Conservation (phyloP, 805 yeast species). For the Metschnikowia kunwiensis region DNA sequence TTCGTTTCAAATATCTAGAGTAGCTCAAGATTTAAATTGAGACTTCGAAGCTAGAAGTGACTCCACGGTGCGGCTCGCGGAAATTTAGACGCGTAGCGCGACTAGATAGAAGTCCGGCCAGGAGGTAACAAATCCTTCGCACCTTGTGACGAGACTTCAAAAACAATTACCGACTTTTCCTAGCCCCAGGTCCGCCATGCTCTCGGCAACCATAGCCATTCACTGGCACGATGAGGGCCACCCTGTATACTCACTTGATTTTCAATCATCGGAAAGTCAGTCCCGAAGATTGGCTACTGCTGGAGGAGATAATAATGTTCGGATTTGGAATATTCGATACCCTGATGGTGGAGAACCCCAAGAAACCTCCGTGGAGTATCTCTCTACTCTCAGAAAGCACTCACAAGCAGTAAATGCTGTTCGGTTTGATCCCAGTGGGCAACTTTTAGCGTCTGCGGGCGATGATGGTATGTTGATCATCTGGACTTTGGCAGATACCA, state of each 20-base stretch:
- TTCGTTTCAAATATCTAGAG: no score
- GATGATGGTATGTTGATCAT: slow-evolving; percentile 89
- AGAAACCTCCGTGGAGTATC: slow-evolving; percentile 55
- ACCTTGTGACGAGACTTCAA: no score
- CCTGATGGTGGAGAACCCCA: slow-evolving; percentile 4
- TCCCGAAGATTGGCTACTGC: slow-evolving; percentile 73
- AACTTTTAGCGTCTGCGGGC: slow-evolving; percentile 80
- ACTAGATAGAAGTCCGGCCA: no score
- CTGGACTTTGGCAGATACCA: slow-evolving; percentile 63
- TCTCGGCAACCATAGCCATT: slow-evolving; percentile 49
- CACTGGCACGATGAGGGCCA: slow-evolving; percentile 76
- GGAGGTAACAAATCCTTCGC: no score
- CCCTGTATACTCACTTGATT: slow-evolving; percentile 67
- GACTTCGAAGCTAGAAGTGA: no score
- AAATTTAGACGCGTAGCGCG: no score
- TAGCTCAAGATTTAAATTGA: no score
- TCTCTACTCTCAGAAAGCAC: slow-evolving; percentile 80
- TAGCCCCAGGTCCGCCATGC: slow-evolving; percentile 22
- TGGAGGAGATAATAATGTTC: slow-evolving; percentile 91
- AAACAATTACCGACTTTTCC: neutral
- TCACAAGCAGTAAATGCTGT: slow-evolving; percentile 94
- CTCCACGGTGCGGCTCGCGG: no score
- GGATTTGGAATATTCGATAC: slow-evolving; percentile 45
- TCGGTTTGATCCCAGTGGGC: slow-evolving; percentile 71
- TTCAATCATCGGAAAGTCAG: slow-evolving; percentile 44